Conservation (phyloP, 1,139 yeast genomes). For the Geotrichum aggregatum region DNA sequence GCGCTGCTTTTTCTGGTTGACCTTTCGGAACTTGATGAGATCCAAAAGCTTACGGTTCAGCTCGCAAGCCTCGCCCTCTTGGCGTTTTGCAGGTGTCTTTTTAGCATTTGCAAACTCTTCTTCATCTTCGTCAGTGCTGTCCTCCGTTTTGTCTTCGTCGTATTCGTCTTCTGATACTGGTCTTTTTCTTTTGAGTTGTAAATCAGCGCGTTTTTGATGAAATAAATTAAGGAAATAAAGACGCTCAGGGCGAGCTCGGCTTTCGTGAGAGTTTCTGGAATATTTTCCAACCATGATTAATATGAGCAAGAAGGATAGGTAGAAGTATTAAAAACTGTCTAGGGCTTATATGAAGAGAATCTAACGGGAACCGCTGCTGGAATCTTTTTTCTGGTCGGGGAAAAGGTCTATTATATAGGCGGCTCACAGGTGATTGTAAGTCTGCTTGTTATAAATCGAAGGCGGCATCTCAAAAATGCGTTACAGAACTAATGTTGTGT, state of each 20-base stretch:
- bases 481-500: too few species aligned
- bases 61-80: slow-evolving; percentile 5
- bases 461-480: too few species aligned
- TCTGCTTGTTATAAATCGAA: too few species aligned
- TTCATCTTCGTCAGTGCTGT: not conserved
- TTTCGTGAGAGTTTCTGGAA: not conserved
- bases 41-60: slow-evolving; percentile 5
- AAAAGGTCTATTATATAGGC: too few species aligned
- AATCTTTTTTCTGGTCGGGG: too few species aligned
- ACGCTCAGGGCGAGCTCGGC: slow-evolving; percentile 2
- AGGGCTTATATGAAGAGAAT: too few species aligned
- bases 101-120: not conserved
- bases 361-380: too few species aligned
- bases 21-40: slow-evolving; percentile 9
- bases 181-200: not conserved
- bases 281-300: not conserved
- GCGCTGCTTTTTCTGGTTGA: not conserved
- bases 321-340: too few species aligned
- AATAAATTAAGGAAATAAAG: slow-evolving; percentile 2
- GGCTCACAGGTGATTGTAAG: too few species aligned
- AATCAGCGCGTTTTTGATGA: not conserved
- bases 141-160: not conserved
- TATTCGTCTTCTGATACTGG: not conserved
- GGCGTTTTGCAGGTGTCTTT: slow-evolving; percentile 3
- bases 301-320: too few species aligned